Evolutionary conservation across 2,329 filamentous ascomycete genomes (phyloP).

Genomic region (Exophiala phaeomuriformis): DNA sequence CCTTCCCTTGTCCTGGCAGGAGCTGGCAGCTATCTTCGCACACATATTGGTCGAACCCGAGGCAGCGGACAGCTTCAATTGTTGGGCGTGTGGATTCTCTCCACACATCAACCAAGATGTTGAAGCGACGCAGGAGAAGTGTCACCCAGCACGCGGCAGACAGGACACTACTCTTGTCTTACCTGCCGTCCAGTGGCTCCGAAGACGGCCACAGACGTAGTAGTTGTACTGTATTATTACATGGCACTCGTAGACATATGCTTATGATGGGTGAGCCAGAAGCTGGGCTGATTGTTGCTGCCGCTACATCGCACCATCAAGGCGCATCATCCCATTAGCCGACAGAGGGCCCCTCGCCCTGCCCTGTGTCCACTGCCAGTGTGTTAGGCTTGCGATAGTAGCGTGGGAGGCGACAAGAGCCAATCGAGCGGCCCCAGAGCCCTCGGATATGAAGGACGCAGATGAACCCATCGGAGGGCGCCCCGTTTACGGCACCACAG

Average conservation of each 20-base stretch:
- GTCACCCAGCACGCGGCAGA: neutral
- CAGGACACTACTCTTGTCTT: neutral
- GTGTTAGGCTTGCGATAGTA: neutral
- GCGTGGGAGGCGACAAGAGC: neutral
- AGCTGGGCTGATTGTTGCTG: too few relatives aligned
- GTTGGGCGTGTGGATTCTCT: neutral
- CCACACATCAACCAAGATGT: neutral
- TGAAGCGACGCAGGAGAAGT: neutral
- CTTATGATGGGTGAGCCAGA: too few relatives aligned
- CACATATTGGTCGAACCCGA: neutral
- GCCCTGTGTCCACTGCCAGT: neutral
- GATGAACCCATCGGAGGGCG: conserved; percentile 1
- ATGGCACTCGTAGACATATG: neutral
- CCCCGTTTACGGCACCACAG: neutral
- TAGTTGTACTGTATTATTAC: neutral
- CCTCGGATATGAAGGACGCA: conserved; percentile 2
- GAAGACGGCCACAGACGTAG: too few relatives aligned
- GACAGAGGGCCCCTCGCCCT: neutral
- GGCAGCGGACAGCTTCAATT: neutral
- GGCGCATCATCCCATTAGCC: neutral
- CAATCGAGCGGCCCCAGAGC: neutral
- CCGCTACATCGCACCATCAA: neutral
- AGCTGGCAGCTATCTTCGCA: neutral
- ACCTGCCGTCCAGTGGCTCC: too few relatives aligned
- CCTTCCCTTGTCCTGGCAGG: neutral